Base-by-base conservation (phyloP, 345 rosid species). In the Salix arbutifolia region DNA sequence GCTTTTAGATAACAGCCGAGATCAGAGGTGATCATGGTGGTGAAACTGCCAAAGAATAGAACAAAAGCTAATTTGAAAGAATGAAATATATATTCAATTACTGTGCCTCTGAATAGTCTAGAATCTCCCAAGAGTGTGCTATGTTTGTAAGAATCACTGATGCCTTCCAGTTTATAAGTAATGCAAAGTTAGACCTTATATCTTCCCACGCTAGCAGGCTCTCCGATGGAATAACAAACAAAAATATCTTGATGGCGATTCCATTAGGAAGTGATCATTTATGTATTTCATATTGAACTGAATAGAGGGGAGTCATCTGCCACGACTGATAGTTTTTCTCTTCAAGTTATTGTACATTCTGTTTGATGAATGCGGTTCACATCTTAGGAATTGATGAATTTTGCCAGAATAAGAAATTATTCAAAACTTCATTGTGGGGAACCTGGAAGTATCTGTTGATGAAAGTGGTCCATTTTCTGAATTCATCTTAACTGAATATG, bases 21-120 rank as follows among this genome's bases (percentile, higher is more conserved):
- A 64, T 53, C 71, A n/a, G 67, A 67, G 65, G 33, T 78, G 44
- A 46, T 33, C 69, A 70, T 65, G 25, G 13, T 80, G 72, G 62
- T 75, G 72, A 73, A 46, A 67, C 66, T 73, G 48, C 69, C 56
- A 65, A 65, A 75, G 76, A 53, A 58, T 76, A 73, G 16, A 52
- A 30, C 8, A 60, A 74, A 26, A 75, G 60, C 40, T 73, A 60
- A 35, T 75, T 31, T 67, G 70, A 74, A 21, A 23, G 37, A 35
- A 60, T 28, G 14, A 40, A 65, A 52, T 5, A 4, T 17, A 6
- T 50, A 33, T 25, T 78, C 14, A 4, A 8, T 19, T 13, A 31
- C 26, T 13, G 67, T 31, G 35, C 26, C 38, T 60, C 25, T 42
- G 66, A 18, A 62, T 21, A 23, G 40, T 19, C 11, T 64, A 74